Conservation (phyloP, 2,329 filamentous ascomycete genomes). For the Ophiostoma sp. region DNA sequence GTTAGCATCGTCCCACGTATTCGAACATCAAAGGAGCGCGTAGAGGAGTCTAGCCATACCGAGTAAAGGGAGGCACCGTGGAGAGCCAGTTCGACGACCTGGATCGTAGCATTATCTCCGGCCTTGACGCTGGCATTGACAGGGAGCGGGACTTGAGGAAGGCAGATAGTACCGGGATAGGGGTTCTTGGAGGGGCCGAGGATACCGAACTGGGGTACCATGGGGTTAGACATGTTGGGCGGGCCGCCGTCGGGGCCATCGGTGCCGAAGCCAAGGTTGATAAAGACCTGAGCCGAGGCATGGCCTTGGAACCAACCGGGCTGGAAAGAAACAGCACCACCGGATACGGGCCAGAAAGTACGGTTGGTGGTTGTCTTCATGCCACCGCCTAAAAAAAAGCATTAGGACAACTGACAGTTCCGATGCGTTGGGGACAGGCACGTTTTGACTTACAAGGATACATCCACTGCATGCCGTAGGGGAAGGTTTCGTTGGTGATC, state of each 20-base stretch:
- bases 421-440: neutral
- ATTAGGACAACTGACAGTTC: neutral
- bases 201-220: constrained; percentile 77
- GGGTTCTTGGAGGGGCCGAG: constrained; percentile 72
- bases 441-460: constrained; percentile 70
- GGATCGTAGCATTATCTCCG: constrained; percentile 88
- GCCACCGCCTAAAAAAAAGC: constrained; percentile 65
- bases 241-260: constrained; percentile 60
- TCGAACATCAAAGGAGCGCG: neutral
- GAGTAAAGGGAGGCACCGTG: constrained; percentile 81
- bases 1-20: neutral
- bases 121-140: constrained; percentile 61
- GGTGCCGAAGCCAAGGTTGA: constrained; percentile 84
- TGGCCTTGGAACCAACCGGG: constrained; percentile 97
- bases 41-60: constrained; percentile 43
- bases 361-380: constrained; percentile 71
- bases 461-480: constrained; percentile 91
- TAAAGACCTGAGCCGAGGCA: constrained; percentile 71
- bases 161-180: constrained; percentile 83
- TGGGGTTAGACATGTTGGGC: constrained; percentile 77
- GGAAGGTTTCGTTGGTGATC: constrained; percentile 68
- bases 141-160: constrained; percentile 84
- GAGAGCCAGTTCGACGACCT: constrained; percentile 74
- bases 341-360: constrained; percentile 83
- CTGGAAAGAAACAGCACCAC: constrained; percentile 83